Conservation (phyloP, 169 alveolate species). For the Plasmodium coatneyi region DNA sequence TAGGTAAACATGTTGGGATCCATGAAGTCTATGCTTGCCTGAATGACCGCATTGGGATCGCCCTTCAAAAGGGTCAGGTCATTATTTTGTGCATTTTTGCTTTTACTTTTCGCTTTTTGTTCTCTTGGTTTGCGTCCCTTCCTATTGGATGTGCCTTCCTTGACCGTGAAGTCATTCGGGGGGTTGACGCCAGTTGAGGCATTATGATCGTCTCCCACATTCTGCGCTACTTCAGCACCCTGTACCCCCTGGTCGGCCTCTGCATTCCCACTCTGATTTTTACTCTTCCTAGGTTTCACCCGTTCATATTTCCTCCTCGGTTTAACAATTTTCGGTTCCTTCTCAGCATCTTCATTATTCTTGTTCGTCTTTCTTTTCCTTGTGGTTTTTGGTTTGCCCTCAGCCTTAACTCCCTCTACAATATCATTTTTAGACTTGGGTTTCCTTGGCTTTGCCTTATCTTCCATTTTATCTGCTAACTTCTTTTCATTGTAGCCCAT, state of each 20-base stretch:
- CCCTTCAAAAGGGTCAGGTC: constrained; percentile 13
- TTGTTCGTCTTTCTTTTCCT: constrained; percentile 20
- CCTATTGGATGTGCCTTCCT: background rate
- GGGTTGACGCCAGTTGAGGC: background rate
- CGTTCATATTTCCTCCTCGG: constrained; percentile 72
- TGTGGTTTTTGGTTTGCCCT: constrained; percentile 27
- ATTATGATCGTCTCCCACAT: background rate
- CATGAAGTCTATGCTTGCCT: constrained; percentile 58
- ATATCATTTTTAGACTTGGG: constrained; percentile 10
- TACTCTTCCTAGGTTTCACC: constrained; percentile 50
- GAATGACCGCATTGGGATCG: constrained; percentile 17
- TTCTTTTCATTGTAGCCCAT: constrained; percentile 45
- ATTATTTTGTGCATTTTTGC: constrained; percentile 2
- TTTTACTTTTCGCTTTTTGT: constrained; percentile 16
- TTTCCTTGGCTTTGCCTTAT: background rate
- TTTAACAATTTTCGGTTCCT: constrained; percentile 38
- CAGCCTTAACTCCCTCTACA: constrained; percentile 1
- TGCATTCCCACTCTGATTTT: constrained; percentile 1
- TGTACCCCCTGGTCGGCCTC: background rate
- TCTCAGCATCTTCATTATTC: constrained; percentile 11
- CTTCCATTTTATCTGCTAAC: background rate
- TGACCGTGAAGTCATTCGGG: background rate
- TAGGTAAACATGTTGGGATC: constrained; percentile 61
- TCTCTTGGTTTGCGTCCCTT: constrained; percentile 43
- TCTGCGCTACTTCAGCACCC: background rate